A percentile compares a stretch with the other conserved stretches of the same genome.
phyloP scores from a whole-genome alignment of 805 yeast species.

The Candida sakaeoensis region DNA sequence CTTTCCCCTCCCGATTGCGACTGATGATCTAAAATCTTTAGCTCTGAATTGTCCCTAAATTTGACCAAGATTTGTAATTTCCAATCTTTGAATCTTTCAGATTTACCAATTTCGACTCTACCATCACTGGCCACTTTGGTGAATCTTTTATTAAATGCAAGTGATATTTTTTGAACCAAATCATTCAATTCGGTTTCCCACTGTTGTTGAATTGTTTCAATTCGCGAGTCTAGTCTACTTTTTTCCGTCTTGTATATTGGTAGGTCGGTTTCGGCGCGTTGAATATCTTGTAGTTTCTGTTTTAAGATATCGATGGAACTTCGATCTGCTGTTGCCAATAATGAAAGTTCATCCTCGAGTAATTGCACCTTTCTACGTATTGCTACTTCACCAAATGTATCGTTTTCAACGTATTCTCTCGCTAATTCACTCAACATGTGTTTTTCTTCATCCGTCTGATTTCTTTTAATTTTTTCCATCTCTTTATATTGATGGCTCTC shows the following conservation, averaged over 20 bases:
- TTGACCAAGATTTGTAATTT: constrained; percentile 77
- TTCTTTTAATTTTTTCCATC: constrained; percentile 30
- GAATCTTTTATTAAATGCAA: constrained; percentile 64
- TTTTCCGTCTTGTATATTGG: constrained; percentile 32
- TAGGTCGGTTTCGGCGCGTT: constrained; percentile 30
- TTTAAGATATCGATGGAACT: constrained; percentile 39
- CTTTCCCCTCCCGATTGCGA: constrained; percentile 98
- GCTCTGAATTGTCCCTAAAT: constrained; percentile 73
- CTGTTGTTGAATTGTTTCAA: constrained; percentile 31
- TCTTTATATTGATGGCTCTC: constrained; percentile 37
- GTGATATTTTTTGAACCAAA: constrained; percentile 55
- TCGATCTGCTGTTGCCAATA: constrained; percentile 34
- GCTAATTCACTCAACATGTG: constrained; percentile 39
- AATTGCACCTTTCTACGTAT: constrained; percentile 39
- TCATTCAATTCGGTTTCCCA: constrained; percentile 65
- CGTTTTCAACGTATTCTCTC: constrained; percentile 27
- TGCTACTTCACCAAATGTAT: constrained; percentile 33
- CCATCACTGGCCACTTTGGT: constrained; percentile 82
- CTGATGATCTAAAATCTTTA: constrained; percentile 73
- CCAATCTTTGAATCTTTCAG: constrained; percentile 68
- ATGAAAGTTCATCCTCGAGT: constrained; percentile 44
- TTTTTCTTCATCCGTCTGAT: constrained; percentile 38
- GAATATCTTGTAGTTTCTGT: constrained; percentile 30
- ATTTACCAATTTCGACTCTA: constrained; percentile 58
- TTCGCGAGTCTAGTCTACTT: constrained; percentile 28